Conservation (phyloP, 805 yeast genomes). For the Schwanniomyces occidentalis region DNA sequence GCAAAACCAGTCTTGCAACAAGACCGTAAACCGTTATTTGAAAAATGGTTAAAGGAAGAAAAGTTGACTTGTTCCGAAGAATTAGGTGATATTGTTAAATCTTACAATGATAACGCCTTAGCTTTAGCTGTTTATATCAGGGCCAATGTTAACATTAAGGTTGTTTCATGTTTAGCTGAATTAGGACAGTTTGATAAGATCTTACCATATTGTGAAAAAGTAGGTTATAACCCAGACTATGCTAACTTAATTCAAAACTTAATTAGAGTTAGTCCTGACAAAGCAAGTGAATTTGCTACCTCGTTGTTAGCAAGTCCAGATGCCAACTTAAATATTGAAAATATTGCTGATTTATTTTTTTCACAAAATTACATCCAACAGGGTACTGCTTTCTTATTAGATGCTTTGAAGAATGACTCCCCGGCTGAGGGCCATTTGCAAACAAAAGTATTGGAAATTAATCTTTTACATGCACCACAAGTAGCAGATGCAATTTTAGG, state of each 20-base stretch:
- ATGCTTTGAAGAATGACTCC: conserved; percentile 89
- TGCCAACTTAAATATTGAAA: conserved; percentile 71
- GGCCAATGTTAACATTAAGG: conserved; percentile 81
- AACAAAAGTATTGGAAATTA: conserved; percentile 90
- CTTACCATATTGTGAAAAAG: conserved; percentile 89
- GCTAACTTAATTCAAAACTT: conserved; percentile 86
- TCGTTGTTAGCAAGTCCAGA: conserved; percentile 68
- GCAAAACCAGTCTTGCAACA: conserved; percentile 95
- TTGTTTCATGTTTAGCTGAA: conserved; percentile 89
- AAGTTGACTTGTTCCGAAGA: conserved; percentile 95
- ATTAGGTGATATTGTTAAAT: conserved; percentile 92
- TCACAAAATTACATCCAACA: conserved; percentile 94
- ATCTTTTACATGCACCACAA: conserved; percentile 95
- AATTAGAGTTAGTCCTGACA: conserved; percentile 92
- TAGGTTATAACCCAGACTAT: conserved; percentile 85
- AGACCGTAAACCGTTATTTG: conserved; percentile 88
- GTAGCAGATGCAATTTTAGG: conserved; percentile 99
- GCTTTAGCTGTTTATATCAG: conserved; percentile 90
- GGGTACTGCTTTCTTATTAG: conserved; percentile 95
- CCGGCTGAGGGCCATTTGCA: conserved; percentile 96
- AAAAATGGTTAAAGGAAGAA: conserved; percentile 95
- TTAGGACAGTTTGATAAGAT: conserved; percentile 96
- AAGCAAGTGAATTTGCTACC: conserved; percentile 95
- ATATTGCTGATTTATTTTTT: conserved; percentile 88
- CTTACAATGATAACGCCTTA: conserved; percentile 72